Conservation (phyloP, 495 filamentous ascomycete genomes). For the Penicillium bialowiezense region DNA sequence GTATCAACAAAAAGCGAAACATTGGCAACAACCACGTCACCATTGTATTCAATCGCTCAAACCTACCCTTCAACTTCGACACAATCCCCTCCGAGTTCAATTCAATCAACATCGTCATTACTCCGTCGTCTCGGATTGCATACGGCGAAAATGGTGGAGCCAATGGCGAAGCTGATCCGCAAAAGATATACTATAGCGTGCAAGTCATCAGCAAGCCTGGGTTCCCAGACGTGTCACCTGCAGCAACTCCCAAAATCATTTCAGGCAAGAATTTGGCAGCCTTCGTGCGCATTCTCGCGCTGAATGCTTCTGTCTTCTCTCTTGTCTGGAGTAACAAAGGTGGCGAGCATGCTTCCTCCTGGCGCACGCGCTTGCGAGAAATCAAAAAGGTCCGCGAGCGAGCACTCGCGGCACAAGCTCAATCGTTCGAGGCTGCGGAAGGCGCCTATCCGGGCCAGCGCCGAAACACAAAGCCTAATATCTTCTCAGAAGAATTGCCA, state of each 20-base stretch:
- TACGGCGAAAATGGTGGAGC: slow-evolving; percentile 22
- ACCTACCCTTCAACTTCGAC: slow-evolving; percentile 79
- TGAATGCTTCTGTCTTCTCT: slow-evolving; percentile 91
- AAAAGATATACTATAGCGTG: slow-evolving; percentile 73
- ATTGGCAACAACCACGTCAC: slow-evolving; percentile 98
- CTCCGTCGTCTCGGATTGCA: slow-evolving; percentile 66
- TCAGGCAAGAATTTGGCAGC: slow-evolving; percentile 72
- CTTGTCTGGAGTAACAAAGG: slow-evolving; percentile 83
- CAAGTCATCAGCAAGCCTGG: slow-evolving; percentile 78
- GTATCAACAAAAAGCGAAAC: slow-evolving; percentile 85
- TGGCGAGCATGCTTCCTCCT: slow-evolving; percentile 83
- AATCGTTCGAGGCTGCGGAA: slow-evolving; percentile 32
- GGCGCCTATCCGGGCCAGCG: slow-evolving; percentile 40
- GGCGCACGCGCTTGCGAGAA: slow-evolving; percentile 81
- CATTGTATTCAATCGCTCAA: slow-evolving; percentile 96
- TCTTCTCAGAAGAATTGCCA: slow-evolving; percentile 42
- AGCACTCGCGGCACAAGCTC: slow-evolving; percentile 31
- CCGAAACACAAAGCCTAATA: slow-evolving; percentile 47
- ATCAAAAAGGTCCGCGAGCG: slow-evolving; percentile 77
- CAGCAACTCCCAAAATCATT: slow-evolving; percentile 81
- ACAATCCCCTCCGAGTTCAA: slow-evolving; percentile 94
- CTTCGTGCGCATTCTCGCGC: slow-evolving; percentile 86
- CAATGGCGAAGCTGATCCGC: slow-evolving; percentile 26
- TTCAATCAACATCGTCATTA: slow-evolving; percentile 93
- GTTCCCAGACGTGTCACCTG: slow-evolving; percentile 87